Conservation (phyloP, 768 basidiomycete genomes). For the Pisolithus sp. region DNA sequence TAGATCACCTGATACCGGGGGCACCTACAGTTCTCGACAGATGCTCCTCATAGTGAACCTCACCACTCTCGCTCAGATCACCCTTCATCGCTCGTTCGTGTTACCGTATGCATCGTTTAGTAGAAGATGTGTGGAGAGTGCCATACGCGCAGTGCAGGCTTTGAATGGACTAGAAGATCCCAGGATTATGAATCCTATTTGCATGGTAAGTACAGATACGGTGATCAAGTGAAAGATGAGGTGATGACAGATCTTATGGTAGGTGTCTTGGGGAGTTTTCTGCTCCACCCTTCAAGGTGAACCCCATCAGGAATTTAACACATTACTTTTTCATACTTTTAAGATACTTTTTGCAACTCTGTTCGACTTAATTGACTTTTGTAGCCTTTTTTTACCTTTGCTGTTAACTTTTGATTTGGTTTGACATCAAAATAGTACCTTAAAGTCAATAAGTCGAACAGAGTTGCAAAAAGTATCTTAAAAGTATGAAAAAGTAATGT, state of each 20-base stretch:
- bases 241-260: neutral
- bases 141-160: constrained; percentile 8
- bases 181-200: constrained; percentile 12
- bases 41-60: constrained; percentile 14
- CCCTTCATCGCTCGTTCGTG: constrained; percentile 17
- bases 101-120: constrained; percentile 10
- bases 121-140: constrained; percentile 11
- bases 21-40: neutral
- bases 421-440: no score
- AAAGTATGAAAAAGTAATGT: no score
- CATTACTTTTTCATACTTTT: no score
- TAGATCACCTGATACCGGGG: neutral
- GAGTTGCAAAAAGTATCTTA: no score
- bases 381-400: no score
- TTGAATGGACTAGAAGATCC: constrained; percentile 11
- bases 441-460: no score
- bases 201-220: constrained; percentile 5
- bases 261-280: constrained; percentile 21
- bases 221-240: neutral
- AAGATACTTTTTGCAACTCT: no score
- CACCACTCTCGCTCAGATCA: constrained; percentile 19
- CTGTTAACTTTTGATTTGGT: no score
- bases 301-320: no score
- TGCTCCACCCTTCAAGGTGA: constrained; percentile 19
- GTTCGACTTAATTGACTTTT: no score